phyloP scores from a whole-genome alignment of 2,329 filamentous ascomycete genomes.

The Aspergillus novoparasiticus region DNA sequence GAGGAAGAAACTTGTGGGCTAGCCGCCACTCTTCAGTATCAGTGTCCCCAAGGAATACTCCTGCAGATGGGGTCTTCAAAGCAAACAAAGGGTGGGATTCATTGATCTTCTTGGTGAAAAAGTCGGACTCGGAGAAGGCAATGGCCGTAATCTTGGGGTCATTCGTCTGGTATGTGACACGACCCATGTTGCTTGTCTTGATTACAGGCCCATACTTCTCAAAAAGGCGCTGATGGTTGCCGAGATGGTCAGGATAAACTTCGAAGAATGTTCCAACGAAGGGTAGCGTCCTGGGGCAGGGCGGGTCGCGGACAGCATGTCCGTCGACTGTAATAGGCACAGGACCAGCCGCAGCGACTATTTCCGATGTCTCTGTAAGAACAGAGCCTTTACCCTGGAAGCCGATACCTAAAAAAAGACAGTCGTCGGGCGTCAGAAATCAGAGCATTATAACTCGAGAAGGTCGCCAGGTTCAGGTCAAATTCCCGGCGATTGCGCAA shows the following conservation, averaged over 20 bases:
- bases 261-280: constrained; percentile 57
- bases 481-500: too few species aligned
- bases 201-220: constrained; percentile 56
- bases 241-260: constrained; percentile 59
- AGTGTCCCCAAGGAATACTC: constrained; percentile 37
- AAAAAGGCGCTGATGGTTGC: constrained; percentile 59
- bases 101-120: too few species aligned
- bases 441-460: too few species aligned
- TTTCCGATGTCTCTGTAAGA: too few species aligned
- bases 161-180: constrained; percentile 54
- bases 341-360: neutral
- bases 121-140: constrained; percentile 35
- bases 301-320: constrained; percentile 26
- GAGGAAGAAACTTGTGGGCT: constrained; percentile 65
- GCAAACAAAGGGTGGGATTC: constrained; percentile 11
- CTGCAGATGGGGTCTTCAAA: constrained; percentile 9
- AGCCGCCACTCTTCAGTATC: constrained; percentile 38
- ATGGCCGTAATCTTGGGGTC: constrained; percentile 51
- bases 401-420: neutral
- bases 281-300: constrained; percentile 27
- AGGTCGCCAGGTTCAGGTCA: too few species aligned
- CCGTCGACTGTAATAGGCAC: constrained; percentile 31
- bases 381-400: neutral
- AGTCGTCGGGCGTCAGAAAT: too few species aligned
- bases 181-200: constrained; percentile 56